Percentiles rank a stretch among this genome's conserved stretches.
Conservation (phyloP, 495 filamentous ascomycete species). For the Trichodelitschia bisporula region DNA sequence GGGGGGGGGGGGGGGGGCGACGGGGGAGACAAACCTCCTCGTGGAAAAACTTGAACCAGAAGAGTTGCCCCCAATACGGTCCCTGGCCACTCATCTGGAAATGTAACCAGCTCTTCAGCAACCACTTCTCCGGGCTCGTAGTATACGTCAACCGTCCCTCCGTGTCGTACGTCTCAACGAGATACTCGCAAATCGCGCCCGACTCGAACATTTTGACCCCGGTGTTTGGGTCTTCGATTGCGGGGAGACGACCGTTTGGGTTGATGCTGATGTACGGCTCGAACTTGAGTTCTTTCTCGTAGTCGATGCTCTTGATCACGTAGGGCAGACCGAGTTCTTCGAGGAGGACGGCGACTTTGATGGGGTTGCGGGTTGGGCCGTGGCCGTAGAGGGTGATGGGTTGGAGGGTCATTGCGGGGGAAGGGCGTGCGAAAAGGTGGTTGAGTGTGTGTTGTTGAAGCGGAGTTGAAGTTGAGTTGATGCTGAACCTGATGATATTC, state of each 20-base stretch:
- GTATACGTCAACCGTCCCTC: constrained; percentile 8
- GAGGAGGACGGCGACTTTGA: background rate
- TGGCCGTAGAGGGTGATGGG: background rate
- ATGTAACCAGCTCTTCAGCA: constrained; percentile 14
- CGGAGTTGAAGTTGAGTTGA: no score
- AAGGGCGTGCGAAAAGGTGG: no score
- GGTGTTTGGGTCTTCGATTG: constrained; percentile 21
- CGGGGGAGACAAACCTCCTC: constrained; percentile 1
- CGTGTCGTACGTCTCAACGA: constrained; percentile 14
- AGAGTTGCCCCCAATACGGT: constrained; percentile 18
- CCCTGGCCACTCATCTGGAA: constrained; percentile 21
- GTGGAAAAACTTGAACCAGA: constrained; percentile 18
- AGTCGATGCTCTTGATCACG: constrained; percentile 13
- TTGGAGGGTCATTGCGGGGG: no score
- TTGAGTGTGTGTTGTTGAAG: no score
- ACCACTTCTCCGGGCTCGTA: constrained; percentile 13
- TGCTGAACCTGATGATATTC: no score
- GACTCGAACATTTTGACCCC: constrained; percentile 18
- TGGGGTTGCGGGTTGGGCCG: background rate
- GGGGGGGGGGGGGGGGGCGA: no score
- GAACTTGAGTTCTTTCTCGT: constrained; percentile 6
- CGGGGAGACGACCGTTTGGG: constrained; percentile 6
- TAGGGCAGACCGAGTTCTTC: constrained; percentile 37
- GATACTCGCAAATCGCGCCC: constrained; percentile 7
- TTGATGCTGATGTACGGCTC: constrained; percentile 6